Base-by-base conservation (phyloP, 2,329 filamentous ascomycete genomes). In the Fonsecaea pugnacius region DNA sequence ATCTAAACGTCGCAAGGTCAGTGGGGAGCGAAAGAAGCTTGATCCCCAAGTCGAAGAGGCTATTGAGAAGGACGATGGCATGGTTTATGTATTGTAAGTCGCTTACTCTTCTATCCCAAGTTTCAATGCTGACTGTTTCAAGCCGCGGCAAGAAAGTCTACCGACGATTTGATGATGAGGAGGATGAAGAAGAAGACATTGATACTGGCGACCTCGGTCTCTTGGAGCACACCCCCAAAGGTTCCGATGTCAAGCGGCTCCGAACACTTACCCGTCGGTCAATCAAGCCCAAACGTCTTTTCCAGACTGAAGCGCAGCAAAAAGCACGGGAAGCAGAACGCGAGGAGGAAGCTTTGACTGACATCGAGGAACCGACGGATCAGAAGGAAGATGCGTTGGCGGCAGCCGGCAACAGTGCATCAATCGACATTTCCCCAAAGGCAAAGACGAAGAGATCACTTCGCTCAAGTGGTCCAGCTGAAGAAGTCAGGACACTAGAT, bases 91-190 rank as follows among this genome's bases (percentile, higher is more conserved):
- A 6, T 88, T 88, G 85, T 87, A 79, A 83, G 85, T 83, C 43
- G 27, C 50, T 35, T 7, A 32, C 12, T 43, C 10, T 32, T 51
- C 57, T 32, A 38, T 64, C 59, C 52, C 52, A 27, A 46, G 50
- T 35, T 33, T 57, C 58, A 14, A 27, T 58, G 53, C 56, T 64
- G 54, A 69, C 46, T 21, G 43, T 54, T 59, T 55, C 35, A 69
- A 87, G 85, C 75, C 86, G 87, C 62, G 86, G 86, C 71, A 85
- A 83, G 75, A 87, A 85, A 72, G 75, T 86, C 43, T 87, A 85
- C 76, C 82, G 82, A 72, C 82, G 80, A 67, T 87, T 85, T 71
- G 76, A 78, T 27, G 78, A 81, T 46, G 74, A 75, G 3, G 72
- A 63, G 6, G 74, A 78, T 18, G 76, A 77, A 52, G 77, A 79